Evolutionary conservation across 495 filamentous ascomycete genomes (phyloP).

Genomic region (Sphaerosporella brunnea): DNA sequence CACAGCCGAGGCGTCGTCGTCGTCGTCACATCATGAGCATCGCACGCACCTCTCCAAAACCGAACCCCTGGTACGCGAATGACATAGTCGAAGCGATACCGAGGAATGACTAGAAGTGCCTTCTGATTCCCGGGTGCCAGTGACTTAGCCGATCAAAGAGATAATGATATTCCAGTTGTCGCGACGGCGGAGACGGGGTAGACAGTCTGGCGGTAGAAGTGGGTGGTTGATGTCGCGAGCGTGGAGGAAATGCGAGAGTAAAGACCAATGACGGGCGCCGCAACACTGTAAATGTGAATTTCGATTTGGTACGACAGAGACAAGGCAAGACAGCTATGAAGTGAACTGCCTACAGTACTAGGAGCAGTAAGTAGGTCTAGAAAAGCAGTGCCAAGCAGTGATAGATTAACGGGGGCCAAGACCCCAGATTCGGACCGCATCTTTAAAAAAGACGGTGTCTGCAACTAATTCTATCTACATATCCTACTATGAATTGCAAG

Average conservation of each 20-base stretch:
- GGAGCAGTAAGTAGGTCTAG: no score
- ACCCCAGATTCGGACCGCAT: no score
- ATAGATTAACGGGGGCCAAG: no score
- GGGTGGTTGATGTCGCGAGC: not conserved
- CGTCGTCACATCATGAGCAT: not conserved
- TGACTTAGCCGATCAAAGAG: not conserved
- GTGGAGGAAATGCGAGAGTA: not conserved
- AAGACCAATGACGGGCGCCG: not conserved
- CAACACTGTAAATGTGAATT: not conserved
- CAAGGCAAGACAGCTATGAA: no score
- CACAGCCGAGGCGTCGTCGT: not conserved
- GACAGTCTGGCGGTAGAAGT: not conserved
- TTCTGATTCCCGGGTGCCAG: not conserved
- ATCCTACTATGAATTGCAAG: no score
- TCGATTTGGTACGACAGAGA: not conserved
- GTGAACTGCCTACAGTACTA: no score
- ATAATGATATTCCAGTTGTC: not conserved
- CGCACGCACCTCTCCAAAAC: constrained; percentile 7
- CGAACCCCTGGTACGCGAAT: constrained; percentile 9
- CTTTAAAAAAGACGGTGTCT: no score
- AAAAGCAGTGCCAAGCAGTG: no score
- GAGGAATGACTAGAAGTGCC: not conserved
- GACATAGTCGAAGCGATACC: not conserved
- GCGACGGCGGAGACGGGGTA: not conserved
- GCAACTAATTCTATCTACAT: no score